Conservation (phyloP, 352 stramenopile species). For the Pythium phragmitis region DNA sequence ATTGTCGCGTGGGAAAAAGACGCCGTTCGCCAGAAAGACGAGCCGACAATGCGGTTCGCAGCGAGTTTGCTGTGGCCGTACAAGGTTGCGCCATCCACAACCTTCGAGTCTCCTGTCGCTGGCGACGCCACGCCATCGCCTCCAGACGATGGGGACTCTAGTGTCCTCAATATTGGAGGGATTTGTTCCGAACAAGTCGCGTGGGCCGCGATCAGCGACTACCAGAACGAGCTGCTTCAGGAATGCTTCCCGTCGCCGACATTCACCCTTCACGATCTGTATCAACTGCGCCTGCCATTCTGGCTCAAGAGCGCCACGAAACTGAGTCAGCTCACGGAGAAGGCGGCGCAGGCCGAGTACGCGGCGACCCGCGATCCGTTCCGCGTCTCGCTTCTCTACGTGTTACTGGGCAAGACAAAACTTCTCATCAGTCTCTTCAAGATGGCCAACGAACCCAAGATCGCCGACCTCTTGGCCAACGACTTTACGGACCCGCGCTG, state of each 20-base stretch:
- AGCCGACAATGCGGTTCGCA: constrained; percentile 66
- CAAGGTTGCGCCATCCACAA: constrained; percentile 10
- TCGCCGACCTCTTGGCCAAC: constrained; percentile 75
- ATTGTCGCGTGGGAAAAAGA: constrained; percentile 68
- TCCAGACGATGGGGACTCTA: background rate
- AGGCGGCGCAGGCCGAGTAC: constrained; percentile 76
- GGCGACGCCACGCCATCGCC: background rate
- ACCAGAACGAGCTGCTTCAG: constrained; percentile 63
- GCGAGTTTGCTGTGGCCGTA: constrained; percentile 69
- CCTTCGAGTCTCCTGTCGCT: background rate
- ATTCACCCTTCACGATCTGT: constrained; percentile 73
- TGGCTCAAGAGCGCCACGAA: constrained; percentile 67
- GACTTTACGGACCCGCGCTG: constrained; percentile 82
- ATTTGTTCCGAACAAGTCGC: constrained; percentile 80
- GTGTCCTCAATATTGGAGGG: constrained; percentile 17
- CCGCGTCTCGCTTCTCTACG: constrained; percentile 82
- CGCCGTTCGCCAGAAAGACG: constrained; percentile 54
- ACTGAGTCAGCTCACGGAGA: constrained; percentile 60
- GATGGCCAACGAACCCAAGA: constrained; percentile 76
- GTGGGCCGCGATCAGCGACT: constrained; percentile 68
- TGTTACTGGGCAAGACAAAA: constrained; percentile 82
- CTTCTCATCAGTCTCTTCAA: constrained; percentile 84
- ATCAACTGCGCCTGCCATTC: constrained; percentile 65
- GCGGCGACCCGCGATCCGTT: constrained; percentile 77
- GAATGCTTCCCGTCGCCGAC: constrained; percentile 54